phyloP scores from a whole-genome alignment of 2,329 filamentous ascomycete genomes.

The Scedosporium minutisporum region DNA sequence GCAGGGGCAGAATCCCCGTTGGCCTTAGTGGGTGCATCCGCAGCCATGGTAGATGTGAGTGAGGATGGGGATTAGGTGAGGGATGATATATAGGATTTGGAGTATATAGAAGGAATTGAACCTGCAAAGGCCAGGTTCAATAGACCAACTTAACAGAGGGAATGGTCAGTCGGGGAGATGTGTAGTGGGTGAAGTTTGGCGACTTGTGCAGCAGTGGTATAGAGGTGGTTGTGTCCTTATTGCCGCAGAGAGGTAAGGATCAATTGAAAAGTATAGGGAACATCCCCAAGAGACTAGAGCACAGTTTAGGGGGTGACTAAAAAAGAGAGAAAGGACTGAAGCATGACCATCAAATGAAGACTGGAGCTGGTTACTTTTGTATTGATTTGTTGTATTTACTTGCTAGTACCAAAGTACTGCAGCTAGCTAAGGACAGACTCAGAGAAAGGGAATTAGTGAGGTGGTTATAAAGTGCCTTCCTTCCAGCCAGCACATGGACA shows the following conservation, averaged over 20 bases:
- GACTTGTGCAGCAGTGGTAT: neutral
- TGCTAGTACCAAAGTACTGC: too few relatives aligned
- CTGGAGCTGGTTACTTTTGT: too few relatives aligned
- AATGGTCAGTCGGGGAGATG: conserved; percentile 4
- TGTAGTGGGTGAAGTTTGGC: conserved; percentile 2
- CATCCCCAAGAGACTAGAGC: too few relatives aligned
- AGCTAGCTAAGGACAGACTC: too few relatives aligned
- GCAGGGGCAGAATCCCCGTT: conserved; percentile 36
- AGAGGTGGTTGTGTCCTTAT: neutral
- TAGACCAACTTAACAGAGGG: neutral
- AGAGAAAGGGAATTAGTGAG: too few relatives aligned
- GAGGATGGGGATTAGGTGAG: neutral
- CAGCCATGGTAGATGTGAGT: conserved; percentile 24
- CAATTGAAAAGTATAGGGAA: too few relatives aligned
- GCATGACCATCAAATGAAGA: too few relatives aligned
- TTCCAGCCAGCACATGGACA: neutral
- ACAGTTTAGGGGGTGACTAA: too few relatives aligned
- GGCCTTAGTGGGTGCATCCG: conserved; percentile 30
- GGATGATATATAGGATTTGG: neutral
- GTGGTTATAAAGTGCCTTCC: neutral
- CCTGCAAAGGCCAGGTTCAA: neutral
- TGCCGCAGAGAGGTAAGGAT: neutral
- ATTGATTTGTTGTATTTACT: too few relatives aligned
- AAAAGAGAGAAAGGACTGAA: too few relatives aligned
- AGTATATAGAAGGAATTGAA: conserved; percentile 11